Percentiles rank a stretch among this genome's conserved stretches.
phyloP scores from a whole-genome alignment of 1,284 basidiomycete genomes.

The Trametes hirsuta region DNA sequence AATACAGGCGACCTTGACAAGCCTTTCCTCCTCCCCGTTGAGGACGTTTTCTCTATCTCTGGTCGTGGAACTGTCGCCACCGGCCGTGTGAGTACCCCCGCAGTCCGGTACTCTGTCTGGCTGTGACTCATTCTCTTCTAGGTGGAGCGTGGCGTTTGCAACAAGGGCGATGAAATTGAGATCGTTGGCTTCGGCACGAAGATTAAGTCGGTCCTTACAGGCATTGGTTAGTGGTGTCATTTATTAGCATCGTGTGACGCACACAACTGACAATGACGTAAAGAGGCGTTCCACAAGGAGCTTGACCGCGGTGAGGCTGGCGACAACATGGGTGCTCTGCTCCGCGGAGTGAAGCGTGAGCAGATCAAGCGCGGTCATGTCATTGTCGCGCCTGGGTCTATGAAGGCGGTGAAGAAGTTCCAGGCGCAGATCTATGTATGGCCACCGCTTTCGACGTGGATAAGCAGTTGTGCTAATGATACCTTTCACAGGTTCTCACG shows the following conservation, averaged over 20 bases:
- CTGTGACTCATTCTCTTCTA: slow-evolving; percentile 34
- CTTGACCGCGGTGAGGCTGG: slow-evolving; percentile 97
- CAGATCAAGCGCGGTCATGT: slow-evolving; percentile 95
- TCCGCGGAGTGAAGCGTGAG: slow-evolving; percentile 98
- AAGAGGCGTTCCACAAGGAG: slow-evolving; percentile 99
- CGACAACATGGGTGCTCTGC: slow-evolving; percentile 98
- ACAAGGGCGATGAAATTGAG: slow-evolving; percentile 95
- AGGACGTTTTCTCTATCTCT: slow-evolving; percentile 98
- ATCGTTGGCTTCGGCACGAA: slow-evolving; percentile 86
- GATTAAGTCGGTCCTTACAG: slow-evolving; percentile 94
- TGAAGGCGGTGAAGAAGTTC: slow-evolving; percentile 96
- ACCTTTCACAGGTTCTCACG: slow-evolving; percentile 70
- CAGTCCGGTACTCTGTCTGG: neutral
- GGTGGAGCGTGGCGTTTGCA: slow-evolving; percentile 93
- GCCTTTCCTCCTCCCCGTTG: slow-evolving; percentile 96
- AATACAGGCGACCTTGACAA: slow-evolving; percentile 89
- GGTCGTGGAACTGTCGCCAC: slow-evolving; percentile 99
- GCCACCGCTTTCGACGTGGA: slow-evolving; percentile 10
- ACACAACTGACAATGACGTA: neutral
- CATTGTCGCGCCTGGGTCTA: slow-evolving; percentile 87
- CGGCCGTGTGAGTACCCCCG: slow-evolving; percentile 66
- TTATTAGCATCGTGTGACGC: neutral
- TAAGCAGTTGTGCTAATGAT: neutral
- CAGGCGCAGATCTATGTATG: slow-evolving; percentile 87
- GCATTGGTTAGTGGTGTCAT: slow-evolving; percentile 70